Base-by-base conservation (phyloP, 202 grass and related monocot species). In the Setaria italica region DNA sequence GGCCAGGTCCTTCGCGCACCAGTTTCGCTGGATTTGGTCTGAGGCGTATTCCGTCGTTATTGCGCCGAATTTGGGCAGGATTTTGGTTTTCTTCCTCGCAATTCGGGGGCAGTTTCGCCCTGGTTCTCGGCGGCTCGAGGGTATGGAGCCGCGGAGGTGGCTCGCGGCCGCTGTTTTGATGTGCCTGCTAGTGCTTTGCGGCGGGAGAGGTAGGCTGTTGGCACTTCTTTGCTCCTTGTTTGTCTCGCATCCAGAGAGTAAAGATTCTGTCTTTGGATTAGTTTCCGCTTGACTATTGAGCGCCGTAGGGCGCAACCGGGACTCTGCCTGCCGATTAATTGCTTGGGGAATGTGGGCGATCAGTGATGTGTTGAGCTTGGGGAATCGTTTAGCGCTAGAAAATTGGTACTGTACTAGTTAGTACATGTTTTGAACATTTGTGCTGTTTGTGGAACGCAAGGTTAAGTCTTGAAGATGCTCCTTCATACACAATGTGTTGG, bases 191-290 rank as follows among this genome's bases (percentile, higher is more conserved):
- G 33, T 67, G 13, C 79, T 86, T 82, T 85, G 92, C 77, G 69
- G 63, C 82, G 92, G 92, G 53, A 91, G 92, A 91, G 89, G 92
- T 91, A 74, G 85, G 41, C 83, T 83, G 11, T 83, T 82, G 7
- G 25, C 15, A 30, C 17, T 70, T 30, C 50, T 39, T 54, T 39
- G 12, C 1, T 58, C 20, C 7, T 76, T 32, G 13, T 3, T 75
- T 10, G 15, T 37, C 17, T 42, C 12, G 8, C 33, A 12, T 3
- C 17, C 9, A 20, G 37, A 3, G 9, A 57, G 59, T 11, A 19
- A 48, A 56, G 32, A 34, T 7, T 62, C 21, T 14, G 17, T 77
- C 62, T 29, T 29, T 79, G 66, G 20, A 8, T 39, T 82, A 15
- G 42, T 67, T 70, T 80, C 41, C 76, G 21, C 10, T 21, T 7